These are phyloP conservation scores for Thelonectria rubi DNA, from an alignment of 2,329 filamentous ascomycete species.

Conservation along the genomic window DNA sequence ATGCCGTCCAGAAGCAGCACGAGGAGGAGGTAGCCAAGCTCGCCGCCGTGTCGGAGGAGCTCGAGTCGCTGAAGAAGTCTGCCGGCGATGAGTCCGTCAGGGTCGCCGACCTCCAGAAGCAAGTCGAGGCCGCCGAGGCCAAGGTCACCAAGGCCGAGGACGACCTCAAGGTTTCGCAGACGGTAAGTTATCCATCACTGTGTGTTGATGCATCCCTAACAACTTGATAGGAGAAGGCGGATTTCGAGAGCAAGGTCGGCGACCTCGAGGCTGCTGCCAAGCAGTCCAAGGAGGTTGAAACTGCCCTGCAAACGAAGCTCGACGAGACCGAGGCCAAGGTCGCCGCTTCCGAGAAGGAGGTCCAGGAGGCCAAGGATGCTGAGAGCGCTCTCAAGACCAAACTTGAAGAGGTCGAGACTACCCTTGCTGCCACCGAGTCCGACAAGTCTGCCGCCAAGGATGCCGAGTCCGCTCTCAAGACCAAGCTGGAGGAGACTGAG, in stretches of 20 bases:
- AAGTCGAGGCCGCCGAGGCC: conserved; percentile 48
- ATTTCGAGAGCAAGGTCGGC: conserved; percentile 26
- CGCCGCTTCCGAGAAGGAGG: conserved; percentile 18
- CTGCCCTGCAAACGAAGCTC: conserved; percentile 31
- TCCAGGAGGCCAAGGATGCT: conserved; percentile 15
- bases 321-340: conserved; percentile 23
- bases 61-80: conserved; percentile 42
- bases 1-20: conserved; percentile 36
- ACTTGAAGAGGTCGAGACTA: conserved; percentile 26
- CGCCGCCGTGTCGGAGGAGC: conserved; percentile 39
- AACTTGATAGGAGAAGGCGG: conserved; percentile 34
- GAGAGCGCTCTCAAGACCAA: conserved; percentile 25
- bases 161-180: conserved; percentile 46
- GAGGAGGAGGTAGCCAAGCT: conserved; percentile 23
- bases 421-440: conserved; percentile 29
- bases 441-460: conserved; percentile 29
- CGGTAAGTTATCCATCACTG: conserved; percentile 38
- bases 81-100: conserved; percentile 44
- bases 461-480: conserved; percentile 31
- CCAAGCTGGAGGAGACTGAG: conserved; percentile 35
- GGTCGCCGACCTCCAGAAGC: conserved; percentile 43
- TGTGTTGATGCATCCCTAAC: conserved; percentile 19
- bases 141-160: conserved; percentile 50
- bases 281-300: conserved; percentile 32
- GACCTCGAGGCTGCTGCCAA: conserved; percentile 26